Evolutionary conservation across 257 asterid species (phyloP), one percentile per base, ranked within the genome.

Genomic region (Euphrasia confusa): DNA sequence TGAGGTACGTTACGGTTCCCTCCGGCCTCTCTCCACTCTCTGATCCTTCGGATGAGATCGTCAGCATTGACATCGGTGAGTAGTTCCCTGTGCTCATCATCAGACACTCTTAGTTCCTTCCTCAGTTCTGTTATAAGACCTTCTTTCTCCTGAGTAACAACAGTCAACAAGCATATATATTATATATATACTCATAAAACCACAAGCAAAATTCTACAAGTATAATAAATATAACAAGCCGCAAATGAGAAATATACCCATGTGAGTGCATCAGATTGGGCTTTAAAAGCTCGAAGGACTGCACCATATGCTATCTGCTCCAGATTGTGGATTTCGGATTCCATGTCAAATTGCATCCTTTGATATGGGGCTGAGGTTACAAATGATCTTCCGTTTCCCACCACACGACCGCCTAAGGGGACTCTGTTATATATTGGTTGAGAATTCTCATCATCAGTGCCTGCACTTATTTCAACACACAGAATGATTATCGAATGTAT

Each of bases 261-360:
- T 75, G 96, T 75, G 63, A 93, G 95, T 49, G 99, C 99, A 73
- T 93, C 95, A 37, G 99, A 93, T 71, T 93, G 99, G 8, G 99
- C 99, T 77, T 93, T 89, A 68, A 93, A 89, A 72, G 99, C 99
- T 71, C 95, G 85, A 49, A 93, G 80, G 54, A 93, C 80, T 67
- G 99, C 97, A 74, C 85, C 89, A 61, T 93, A 93, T 21, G 99
- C 99, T 74, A 87, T 87, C 78, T 93, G 96, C 79, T 93, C 99
- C 33, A 93, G 88, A 67, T 71, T 72, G 81, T 93, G 99, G 72
- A 93, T 89, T 82, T 89, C 92, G 28, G 45, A 68, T 68, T 93
- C 97, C 94, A 93, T 93, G 69, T 87, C 95, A 65, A 49, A 74
- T 58, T 77, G 81, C 77, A 78, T 77, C 68, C 80, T 81, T 71